A percentile compares a stretch with the other conserved stretches of the same genome.
Evolutionary conservation across 192 early-diverging fungal genomes (phyloP).

Genomic region (Paraglomus occultum): DNA sequence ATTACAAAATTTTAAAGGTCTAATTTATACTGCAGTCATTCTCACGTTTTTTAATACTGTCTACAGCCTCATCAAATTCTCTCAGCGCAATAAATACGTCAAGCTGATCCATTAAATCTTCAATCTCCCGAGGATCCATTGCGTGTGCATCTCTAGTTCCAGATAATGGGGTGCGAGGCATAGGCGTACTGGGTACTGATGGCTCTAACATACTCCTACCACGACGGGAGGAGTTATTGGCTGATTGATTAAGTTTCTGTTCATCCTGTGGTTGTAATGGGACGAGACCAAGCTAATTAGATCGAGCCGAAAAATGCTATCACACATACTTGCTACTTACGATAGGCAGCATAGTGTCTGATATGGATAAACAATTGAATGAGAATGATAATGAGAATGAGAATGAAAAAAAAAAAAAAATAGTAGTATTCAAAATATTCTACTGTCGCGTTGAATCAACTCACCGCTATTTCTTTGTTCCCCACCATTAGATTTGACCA

Average conservation of each 20-base stretch:
- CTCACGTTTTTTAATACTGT: constrained; percentile 63
- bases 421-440: background rate
- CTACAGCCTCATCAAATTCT: constrained; percentile 84
- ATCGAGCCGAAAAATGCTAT: background rate
- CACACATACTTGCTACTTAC: background rate
- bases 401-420: background rate
- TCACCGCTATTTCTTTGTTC: constrained; percentile 34
- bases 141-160: constrained; percentile 26
- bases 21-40: background rate
- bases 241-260: background rate
- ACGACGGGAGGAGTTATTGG: background rate
- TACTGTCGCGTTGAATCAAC: background rate
- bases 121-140: constrained; percentile 56
- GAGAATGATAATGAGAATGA: background rate
- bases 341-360: constrained; percentile 7
- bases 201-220: background rate
- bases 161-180: background rate
- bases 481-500: constrained; percentile 37
- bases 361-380: background rate
- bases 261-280: constrained; percentile 1
- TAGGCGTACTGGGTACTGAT: background rate
- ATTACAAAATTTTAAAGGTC: background rate
- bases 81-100: constrained; percentile 92
- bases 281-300: constrained; percentile 3
- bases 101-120: constrained; percentile 80